Base-by-base conservation (phyloP, 208 protist species). In the Acanthamoeba divionensis region DNA sequence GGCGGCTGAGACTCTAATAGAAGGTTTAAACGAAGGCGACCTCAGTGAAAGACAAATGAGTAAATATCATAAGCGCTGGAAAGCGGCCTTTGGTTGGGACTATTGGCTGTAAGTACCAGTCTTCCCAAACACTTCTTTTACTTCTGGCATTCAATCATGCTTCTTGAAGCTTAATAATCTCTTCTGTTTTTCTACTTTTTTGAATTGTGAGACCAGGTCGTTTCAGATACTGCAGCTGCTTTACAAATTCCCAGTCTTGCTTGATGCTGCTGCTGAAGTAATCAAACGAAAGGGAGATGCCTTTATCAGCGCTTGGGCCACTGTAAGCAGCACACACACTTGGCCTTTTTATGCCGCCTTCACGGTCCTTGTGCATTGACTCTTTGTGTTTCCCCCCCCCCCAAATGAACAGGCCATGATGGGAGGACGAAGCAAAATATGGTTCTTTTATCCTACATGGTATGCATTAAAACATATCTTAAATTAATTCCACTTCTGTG, bases 401-500 rank as follows among this genome's bases (percentile, higher is more conserved):
- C 36, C 5, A 1, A 41, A 41, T 41, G 36, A 41, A 41, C 44
- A 83, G 73, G 80, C 80, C 0, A 71, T 88, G 80, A 88, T 88
- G 80, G 80, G 80, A n/a, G 80, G 80, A 12, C 8, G 80, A 24
- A 88, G 80, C 57, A 88, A 88, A 62, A 69, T 88, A 26, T 88
- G 80, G 80, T 88, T 88, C 36, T 88, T 88, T 45, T 88, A 88
- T 31, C 80, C 80, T 12, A 83, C 73, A 9, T 83, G 73, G 73
- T 83, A 63, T 15, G 73, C 36, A 41, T 41, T 41, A n/a, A n/a
- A n/a, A n/a, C n/a, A n/a, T 15, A 31, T 24, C 10, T n/a, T 24
- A 31, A 69, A 26, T 15, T 9, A 10, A 69, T n/a, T n/a, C 15
- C 15, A 41, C 9, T 10, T 26, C 9, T 69, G 15, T 31, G 62